Evolutionary conservation across 1,284 basidiomycete genomes (phyloP).

Genomic region (Anthracocystis panici-leucophaei): DNA sequence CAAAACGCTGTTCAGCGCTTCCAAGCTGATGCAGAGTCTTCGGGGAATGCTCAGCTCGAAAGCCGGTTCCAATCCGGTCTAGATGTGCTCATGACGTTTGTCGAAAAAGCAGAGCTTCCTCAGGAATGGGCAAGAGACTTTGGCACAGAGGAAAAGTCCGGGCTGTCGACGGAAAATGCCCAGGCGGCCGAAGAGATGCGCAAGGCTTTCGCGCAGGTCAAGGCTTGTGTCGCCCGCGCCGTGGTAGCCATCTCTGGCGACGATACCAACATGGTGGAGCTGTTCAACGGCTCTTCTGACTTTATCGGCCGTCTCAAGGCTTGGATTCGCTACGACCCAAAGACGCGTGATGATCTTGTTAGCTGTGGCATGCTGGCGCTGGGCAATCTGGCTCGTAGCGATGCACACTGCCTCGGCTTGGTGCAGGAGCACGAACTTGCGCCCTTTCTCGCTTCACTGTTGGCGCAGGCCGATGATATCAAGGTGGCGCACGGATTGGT

Average conservation of each 20-base stretch:
- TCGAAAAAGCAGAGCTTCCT: slow-evolving; percentile 49
- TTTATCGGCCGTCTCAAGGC: slow-evolving; percentile 80
- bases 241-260: slow-evolving; percentile 87
- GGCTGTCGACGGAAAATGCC: slow-evolving; percentile 24
- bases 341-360: slow-evolving; percentile 78
- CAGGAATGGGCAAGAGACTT: slow-evolving; percentile 35
- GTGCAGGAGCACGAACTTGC: slow-evolving; percentile 53
- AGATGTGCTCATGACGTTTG: slow-evolving; percentile 49
- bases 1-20: slow-evolving; percentile 15
- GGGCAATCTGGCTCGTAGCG: slow-evolving; percentile 79
- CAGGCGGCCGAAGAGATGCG: slow-evolving; percentile 72
- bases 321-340: slow-evolving; percentile 75
- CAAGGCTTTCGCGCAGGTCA: slow-evolving; percentile 82
- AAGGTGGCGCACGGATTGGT: slow-evolving; percentile 58
- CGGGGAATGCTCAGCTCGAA: not conserved
- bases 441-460: slow-evolving; percentile 47
- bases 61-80: slow-evolving; percentile 24
- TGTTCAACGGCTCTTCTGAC: slow-evolving; percentile 71
- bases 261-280: slow-evolving; percentile 79
- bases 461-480: slow-evolving; percentile 49
- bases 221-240: slow-evolving; percentile 83
- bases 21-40: not conserved
- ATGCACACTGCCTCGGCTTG: slow-evolving; percentile 57
- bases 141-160: not conserved
- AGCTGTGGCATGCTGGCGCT: slow-evolving; percentile 84